phyloP scores from a whole-genome alignment of 1,284 basidiomycete genomes.

The Takashimella tepidaria region DNA sequence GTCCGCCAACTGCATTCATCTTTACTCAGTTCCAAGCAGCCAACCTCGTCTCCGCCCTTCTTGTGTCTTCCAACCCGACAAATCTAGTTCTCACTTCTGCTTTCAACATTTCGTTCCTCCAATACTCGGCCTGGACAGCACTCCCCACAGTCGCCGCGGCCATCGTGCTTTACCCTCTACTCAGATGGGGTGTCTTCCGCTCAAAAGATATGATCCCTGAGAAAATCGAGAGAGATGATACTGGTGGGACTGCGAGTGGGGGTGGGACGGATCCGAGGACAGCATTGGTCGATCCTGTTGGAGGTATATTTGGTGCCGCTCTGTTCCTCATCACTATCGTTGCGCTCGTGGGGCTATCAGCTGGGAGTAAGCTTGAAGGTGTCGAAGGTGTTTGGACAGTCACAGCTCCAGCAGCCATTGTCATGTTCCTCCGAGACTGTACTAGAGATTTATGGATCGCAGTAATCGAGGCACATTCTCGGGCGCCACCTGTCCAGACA shows the following conservation, averaged over 20 bases:
- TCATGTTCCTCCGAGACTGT: slow-evolving; percentile 66
- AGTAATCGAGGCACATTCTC: background rate
- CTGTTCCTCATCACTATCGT: slow-evolving; percentile 55
- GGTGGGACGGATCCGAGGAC: slow-evolving; percentile 39
- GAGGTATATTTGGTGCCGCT: slow-evolving; percentile 52
- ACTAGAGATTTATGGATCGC: slow-evolving; percentile 52
- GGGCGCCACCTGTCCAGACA: background rate
- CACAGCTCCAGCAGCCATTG: slow-evolving; percentile 75
- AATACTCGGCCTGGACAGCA: slow-evolving; percentile 46
- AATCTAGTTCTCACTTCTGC: slow-evolving; percentile 51
- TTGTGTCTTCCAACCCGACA: slow-evolving; percentile 51
- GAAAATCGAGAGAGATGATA: slow-evolving; percentile 31
- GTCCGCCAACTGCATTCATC: slow-evolving; percentile 59
- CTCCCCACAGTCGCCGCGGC: slow-evolving; percentile 44
- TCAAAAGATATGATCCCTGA: slow-evolving; percentile 44
- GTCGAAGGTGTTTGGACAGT: slow-evolving; percentile 68
- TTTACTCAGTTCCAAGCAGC: slow-evolving; percentile 67
- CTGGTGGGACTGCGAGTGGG: background rate
- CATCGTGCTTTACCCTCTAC: slow-evolving; percentile 41
- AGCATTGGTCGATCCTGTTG: slow-evolving; percentile 52
- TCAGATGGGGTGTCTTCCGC: slow-evolving; percentile 36
- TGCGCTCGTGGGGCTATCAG: slow-evolving; percentile 57
- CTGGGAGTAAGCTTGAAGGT: slow-evolving; percentile 51
- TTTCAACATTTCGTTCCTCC: slow-evolving; percentile 47
- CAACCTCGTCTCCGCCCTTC: slow-evolving; percentile 60